Evolutionary conservation across 2,329 filamentous ascomycete species (phyloP).

Genomic region (Camptophora hylomeconis): DNA sequence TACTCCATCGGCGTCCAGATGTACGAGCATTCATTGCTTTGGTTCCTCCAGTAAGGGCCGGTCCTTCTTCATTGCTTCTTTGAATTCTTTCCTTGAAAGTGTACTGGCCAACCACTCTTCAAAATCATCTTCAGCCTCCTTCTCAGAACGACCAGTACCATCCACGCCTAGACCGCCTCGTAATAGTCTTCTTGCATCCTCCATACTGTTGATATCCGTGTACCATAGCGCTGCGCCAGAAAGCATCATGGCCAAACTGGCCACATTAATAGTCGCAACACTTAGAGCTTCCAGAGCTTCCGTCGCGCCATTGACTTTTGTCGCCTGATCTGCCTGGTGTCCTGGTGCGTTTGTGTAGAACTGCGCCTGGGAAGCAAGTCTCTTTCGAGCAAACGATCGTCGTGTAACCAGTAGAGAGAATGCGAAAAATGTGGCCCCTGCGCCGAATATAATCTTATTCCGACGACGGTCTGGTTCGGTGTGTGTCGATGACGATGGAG

Average conservation of each 20-base stretch:
- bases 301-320: conserved; percentile 46
- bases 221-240: conserved; percentile 63
- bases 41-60: no score
- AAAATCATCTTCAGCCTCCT: conserved; percentile 40
- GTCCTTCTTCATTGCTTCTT: conserved; percentile 25
- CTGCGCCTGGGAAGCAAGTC: conserved; percentile 48
- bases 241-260: conserved; percentile 60
- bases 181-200: conserved; percentile 50
- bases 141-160: conserved; percentile 37
- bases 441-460: conserved; percentile 54
- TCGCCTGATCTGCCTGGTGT: conserved; percentile 24
- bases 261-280: conserved; percentile 75
- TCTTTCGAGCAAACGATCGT: conserved; percentile 54
- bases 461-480: conserved; percentile 24
- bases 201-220: conserved; percentile 59
- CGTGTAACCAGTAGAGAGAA: conserved; percentile 60
- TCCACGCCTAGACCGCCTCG: conserved; percentile 47
- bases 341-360: conserved; percentile 49
- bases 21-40: no score
- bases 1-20: no score
- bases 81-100: conserved; percentile 35
- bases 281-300: conserved; percentile 75
- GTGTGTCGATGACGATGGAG: conserved; percentile 2
- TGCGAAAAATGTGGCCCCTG: conserved; percentile 62
- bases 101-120: conserved; percentile 40